A percentile compares a stretch with the other conserved stretches of the same genome.
These are phyloP conservation scores for Apiosordaria backusii DNA, from an alignment of 495 filamentous ascomycete species.

Conservation along the genomic window DNA sequence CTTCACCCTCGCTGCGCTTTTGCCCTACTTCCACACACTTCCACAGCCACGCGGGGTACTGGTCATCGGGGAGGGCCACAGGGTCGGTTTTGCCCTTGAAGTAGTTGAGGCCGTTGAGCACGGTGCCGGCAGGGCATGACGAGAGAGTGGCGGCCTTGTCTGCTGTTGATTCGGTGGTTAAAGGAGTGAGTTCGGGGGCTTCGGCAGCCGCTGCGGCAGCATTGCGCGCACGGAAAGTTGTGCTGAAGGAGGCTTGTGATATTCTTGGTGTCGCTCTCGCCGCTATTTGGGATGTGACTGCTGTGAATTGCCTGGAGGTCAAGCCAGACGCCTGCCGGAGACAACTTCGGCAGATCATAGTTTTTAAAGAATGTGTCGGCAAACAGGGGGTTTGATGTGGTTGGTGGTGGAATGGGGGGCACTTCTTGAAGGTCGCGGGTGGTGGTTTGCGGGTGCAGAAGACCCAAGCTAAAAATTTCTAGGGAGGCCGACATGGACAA, in stretches of 20 bases:
- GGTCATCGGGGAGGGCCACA: constrained; percentile 72
- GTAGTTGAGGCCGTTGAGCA: constrained; percentile 79
- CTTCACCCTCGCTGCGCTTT: constrained; percentile 35
- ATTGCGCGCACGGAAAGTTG: constrained; percentile 26
- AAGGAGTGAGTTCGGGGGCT: constrained; percentile 21
- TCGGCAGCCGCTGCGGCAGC: constrained; percentile 30
- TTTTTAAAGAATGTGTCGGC: constrained; percentile 14
- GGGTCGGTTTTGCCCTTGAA: constrained; percentile 68
- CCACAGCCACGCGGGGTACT: constrained; percentile 95
- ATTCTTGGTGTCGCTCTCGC: not conserved
- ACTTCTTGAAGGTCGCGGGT: constrained; percentile 10
- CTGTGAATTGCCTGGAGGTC: constrained; percentile 14
- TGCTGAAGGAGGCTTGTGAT: constrained; percentile 29
- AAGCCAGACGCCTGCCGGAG: constrained; percentile 37
- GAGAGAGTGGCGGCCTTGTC: constrained; percentile 29
- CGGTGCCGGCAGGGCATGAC: constrained; percentile 63
- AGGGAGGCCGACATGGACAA: constrained; percentile 24
- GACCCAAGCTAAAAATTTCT: constrained; percentile 42
- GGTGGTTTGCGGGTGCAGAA: constrained; percentile 21
- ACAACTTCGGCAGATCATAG: constrained; percentile 49
- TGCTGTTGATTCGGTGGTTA: constrained; percentile 19
- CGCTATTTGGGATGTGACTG: constrained; percentile 12
- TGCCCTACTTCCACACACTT: constrained; percentile 58
- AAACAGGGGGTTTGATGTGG: not conserved
- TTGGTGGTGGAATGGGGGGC: not conserved